Base-by-base conservation (phyloP, 768 basidiomycete species). In the Multifurca ochricompacta region DNA sequence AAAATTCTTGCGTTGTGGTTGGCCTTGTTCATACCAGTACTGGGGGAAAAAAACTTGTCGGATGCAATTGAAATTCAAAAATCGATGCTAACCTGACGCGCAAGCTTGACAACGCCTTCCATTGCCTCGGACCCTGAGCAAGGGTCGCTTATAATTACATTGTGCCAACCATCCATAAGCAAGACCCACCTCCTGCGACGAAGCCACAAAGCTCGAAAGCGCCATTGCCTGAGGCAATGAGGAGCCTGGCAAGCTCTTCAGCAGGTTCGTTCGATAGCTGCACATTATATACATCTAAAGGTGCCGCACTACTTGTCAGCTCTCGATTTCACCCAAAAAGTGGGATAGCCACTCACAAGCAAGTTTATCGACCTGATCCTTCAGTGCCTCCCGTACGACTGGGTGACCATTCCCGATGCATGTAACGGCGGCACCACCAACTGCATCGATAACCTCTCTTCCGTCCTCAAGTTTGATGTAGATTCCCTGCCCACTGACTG, bases 341-440 rank as follows among this genome's bases (percentile, higher is more conserved):
- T 46, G 34, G 54, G 50, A 37, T 23, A 4, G 44, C 31, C 3
- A 73, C 83, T 48, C 60, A 90, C 89, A 92, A 19, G 87, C 73
- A 37, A 91, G 70, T 61, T 80, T 81, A 68, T 89, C 87, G 16
- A 85, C 72, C 62, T 92, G 90, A 53, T 88, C 80, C 66, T 90
- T 87, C 50, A 92, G 74, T 2, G 86, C 86, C 64, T 82, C 71
- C 53, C 78, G 72, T 31, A 91, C 86, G 54, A 75, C 77, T 2
- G 85, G 86, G 64, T 91, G 82, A 19, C 76, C 78, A 54, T 81
- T 80, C 2, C 91, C 91, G 40, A 94, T 66, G 66, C 85, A 89
- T 10, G 82, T 68, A 27, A 94, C 91, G 9, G 91, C 89, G 6
- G 90, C 90, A 27, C 91, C 91, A 41, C 91, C 91, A 41, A 88